Conservation (phyloP, 2,329 filamentous ascomycete genomes). For the Dryadomyces quercus-mongolicae region DNA sequence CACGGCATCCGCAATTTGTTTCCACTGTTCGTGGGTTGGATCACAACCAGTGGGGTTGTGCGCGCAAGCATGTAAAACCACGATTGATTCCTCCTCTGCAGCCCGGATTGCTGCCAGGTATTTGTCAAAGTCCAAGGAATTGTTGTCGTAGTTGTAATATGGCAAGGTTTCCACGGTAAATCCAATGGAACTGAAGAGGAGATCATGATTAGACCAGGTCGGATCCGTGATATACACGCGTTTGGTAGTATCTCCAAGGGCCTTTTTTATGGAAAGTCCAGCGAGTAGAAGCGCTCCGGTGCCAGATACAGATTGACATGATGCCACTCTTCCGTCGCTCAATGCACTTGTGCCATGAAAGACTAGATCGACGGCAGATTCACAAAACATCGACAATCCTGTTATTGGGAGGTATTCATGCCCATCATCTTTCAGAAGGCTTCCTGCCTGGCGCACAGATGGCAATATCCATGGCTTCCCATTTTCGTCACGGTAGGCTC, state of each 20-base stretch:
- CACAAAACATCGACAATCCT: too few species aligned
- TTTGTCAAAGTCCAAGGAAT: too few species aligned
- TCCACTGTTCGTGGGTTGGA: constrained; percentile 88
- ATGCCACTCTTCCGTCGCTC: constrained; percentile 1
- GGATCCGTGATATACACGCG: constrained; percentile 79
- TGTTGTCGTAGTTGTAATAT: constrained; percentile 20
- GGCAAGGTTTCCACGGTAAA: constrained; percentile 30
- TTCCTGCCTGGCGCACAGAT: too few species aligned
- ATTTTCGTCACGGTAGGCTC: too few species aligned
- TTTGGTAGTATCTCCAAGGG: constrained; percentile 44
- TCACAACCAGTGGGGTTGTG: constrained; percentile 98
- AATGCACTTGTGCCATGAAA: neutral
- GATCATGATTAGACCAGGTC: constrained; percentile 97
- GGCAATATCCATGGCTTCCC: too few species aligned
- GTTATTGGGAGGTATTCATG: too few species aligned
- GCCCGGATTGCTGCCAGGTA: too few species aligned
- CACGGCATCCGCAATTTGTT: constrained; percentile 69
- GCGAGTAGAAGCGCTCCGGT: constrained; percentile 91
- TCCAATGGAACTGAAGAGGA: constrained; percentile 55
- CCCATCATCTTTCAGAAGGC: too few species aligned
- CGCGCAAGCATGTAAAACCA: constrained; percentile 87
- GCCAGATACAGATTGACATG: constrained; percentile 89
- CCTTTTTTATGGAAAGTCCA: constrained; percentile 90
- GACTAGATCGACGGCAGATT: too few species aligned
- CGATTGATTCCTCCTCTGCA: constrained; percentile 49